These are phyloP conservation scores for Tetrapisispora taiwanensis DNA, from an alignment of 805 yeast species.

Conservation along the genomic window DNA sequence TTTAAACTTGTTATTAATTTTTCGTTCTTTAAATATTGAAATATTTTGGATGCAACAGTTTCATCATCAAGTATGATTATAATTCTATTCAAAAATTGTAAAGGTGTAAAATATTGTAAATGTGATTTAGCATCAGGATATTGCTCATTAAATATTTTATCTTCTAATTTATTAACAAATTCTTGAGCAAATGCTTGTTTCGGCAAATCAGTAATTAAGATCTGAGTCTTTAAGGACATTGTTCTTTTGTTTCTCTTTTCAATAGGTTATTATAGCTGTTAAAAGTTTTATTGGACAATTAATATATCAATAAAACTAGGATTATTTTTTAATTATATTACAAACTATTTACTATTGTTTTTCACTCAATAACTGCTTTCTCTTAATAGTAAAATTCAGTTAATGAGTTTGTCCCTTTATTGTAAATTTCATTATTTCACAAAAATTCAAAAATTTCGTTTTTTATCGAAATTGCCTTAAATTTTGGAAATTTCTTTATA, in stretches of 20 bases:
- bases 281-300: no score
- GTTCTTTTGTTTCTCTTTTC: neutral
- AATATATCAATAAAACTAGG: no score
- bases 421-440: no score
- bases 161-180: constrained; percentile 22
- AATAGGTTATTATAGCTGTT: no score
- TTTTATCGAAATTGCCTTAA: no score
- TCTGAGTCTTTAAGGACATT: constrained; percentile 17
- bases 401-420: neutral
- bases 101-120: constrained; percentile 31
- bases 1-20: constrained; percentile 9
- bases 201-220: constrained; percentile 26
- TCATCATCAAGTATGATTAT: constrained; percentile 30
- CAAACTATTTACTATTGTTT: no score
- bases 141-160: constrained; percentile 13
- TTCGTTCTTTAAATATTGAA: constrained; percentile 10
- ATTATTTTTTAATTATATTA: no score
- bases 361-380: no score
- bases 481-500: no score
- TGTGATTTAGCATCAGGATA: constrained; percentile 18
- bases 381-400: no score
- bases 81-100: constrained; percentile 34
- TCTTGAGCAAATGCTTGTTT: constrained; percentile 14
- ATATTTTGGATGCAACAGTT: constrained; percentile 17
- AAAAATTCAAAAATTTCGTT: no score